Percentiles rank a stretch among this genome's conserved stretches.
Conservation (phyloP, 2,329 filamentous ascomycete genomes). For the Rachicladosporium sp. region DNA sequence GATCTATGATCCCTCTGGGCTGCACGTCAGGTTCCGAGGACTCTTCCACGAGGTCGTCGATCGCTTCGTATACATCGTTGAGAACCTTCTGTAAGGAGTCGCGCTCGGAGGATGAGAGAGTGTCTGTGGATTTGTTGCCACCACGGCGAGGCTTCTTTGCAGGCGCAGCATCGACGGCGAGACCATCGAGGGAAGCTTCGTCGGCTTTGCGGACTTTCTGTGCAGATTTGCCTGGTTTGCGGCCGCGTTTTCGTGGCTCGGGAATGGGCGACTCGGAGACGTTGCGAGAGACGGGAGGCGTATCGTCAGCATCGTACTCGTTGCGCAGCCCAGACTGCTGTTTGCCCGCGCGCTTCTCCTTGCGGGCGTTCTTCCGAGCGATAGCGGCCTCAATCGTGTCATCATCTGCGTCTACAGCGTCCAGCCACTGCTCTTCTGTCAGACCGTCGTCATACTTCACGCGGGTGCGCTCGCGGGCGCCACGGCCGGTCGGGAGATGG, state of each 20-base stretch:
- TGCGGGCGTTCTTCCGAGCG: slow-evolving; percentile 73
- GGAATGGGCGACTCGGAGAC: slow-evolving; percentile 64
- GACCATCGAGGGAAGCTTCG: slow-evolving; percentile 53
- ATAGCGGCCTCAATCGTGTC: slow-evolving; percentile 89
- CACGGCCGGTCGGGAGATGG: slow-evolving; percentile 69
- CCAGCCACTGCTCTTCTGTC: slow-evolving; percentile 97
- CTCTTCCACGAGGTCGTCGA: slow-evolving; percentile 78
- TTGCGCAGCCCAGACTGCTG: slow-evolving; percentile 48
- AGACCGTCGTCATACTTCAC: slow-evolving; percentile 95
- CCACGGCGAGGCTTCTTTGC: slow-evolving; percentile 63
- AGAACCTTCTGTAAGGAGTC: slow-evolving; percentile 68
- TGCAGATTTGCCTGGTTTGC: slow-evolving; percentile 52
- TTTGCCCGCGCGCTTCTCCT: slow-evolving; percentile 67
- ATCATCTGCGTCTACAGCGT: slow-evolving; percentile 93
- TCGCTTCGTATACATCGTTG: slow-evolving; percentile 60
- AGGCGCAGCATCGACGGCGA: slow-evolving; percentile 55
- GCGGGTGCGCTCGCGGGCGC: slow-evolving; percentile 85
- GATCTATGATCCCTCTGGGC: slow-evolving; percentile 77
- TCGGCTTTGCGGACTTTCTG: slow-evolving; percentile 77
- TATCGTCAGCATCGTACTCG: slow-evolving; percentile 46
- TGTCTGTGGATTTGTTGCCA: slow-evolving; percentile 54
- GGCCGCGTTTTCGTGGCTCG: slow-evolving; percentile 64
- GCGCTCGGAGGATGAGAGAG: slow-evolving; percentile 57
- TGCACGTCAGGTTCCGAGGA: slow-evolving; percentile 43
- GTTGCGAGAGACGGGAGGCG: slow-evolving; percentile 65